These are phyloP conservation scores for Melampsora abietis-canadensis DNA, from an alignment of 1,284 basidiomycete species.

Conservation along the genomic window DNA sequence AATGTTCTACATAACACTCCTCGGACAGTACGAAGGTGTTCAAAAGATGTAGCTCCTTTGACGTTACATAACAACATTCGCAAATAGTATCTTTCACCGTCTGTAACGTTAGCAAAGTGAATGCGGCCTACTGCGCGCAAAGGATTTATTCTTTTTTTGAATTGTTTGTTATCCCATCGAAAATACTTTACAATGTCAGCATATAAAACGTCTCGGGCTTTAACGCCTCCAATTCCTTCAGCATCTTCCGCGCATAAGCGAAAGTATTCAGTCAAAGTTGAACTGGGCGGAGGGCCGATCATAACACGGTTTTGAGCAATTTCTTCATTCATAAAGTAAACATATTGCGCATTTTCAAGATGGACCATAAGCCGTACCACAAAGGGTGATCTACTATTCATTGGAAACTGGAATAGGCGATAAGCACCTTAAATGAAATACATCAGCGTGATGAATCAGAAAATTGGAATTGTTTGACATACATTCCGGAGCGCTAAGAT, in stretches of 20 bases:
- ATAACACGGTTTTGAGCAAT: background rate
- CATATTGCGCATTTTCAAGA: background rate
- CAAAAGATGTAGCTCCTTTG: conserved; percentile 54
- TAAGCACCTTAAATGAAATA: background rate
- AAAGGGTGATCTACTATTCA: background rate
- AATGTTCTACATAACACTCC: conserved; percentile 51
- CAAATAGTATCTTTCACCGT: conserved; percentile 56
- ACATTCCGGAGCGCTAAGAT: conserved; percentile 12
- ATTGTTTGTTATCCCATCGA: conserved; percentile 45
- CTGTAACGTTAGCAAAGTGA: conserved; percentile 53
- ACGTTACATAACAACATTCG: conserved; percentile 54
- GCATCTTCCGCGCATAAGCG: background rate
- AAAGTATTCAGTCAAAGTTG: background rate
- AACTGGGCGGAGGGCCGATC: background rate
- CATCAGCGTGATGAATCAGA: background rate
- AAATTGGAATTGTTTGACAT: too few relatives aligned
- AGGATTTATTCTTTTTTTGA: too few relatives aligned
- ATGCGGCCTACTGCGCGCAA: conserved; percentile 54
- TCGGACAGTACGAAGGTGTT: conserved; percentile 52
- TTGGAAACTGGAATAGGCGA: background rate
- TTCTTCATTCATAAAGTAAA: background rate
- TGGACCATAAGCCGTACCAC: background rate
- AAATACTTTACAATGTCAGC: conserved; percentile 5
- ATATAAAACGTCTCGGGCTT: background rate
- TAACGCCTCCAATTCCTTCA: background rate